Evolutionary conservation across 192 early-diverging fungal species (phyloP).

Genomic region (Podila epicladia): DNA sequence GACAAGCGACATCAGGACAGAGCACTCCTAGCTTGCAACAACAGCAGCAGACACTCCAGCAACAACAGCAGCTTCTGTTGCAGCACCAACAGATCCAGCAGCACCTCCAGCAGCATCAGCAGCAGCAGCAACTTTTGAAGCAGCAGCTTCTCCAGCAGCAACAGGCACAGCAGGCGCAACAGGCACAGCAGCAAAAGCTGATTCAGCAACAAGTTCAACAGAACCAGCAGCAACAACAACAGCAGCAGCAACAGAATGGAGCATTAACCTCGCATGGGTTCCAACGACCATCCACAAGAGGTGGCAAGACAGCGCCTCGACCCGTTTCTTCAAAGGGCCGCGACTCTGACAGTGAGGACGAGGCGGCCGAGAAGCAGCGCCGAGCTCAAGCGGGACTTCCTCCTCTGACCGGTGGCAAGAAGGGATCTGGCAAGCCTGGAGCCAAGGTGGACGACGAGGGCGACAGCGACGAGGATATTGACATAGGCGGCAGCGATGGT

Average conservation of each 20-base stretch:
- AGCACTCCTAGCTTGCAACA: conserved; percentile 15
- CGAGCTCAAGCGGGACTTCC: conserved; percentile 2
- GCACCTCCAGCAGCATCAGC: conserved; percentile 39
- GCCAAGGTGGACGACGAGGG: conserved; percentile 34
- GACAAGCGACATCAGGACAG: conserved; percentile 13
- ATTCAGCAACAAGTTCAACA: conserved; percentile 41
- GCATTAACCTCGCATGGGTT: background rate
- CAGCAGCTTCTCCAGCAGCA: conserved; percentile 40
- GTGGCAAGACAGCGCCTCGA: conserved; percentile 36
- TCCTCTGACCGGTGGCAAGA: conserved; percentile 10
- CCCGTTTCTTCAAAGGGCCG: background rate
- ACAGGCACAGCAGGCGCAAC: conserved; percentile 26
- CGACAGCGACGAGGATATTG: conserved; percentile 64
- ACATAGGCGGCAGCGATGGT: conserved; percentile 63
- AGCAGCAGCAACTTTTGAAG: conserved; percentile 39
- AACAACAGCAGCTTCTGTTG: conserved; percentile 37
- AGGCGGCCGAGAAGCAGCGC: conserved; percentile 10
- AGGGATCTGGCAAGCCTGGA: conserved; percentile 3
- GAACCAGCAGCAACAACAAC: conserved; percentile 27
- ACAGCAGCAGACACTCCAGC: conserved; percentile 27
- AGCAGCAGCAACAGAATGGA: background rate
- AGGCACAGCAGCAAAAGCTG: conserved; percentile 37
- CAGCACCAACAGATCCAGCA: conserved; percentile 45
- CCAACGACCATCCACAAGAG: conserved; percentile 12
- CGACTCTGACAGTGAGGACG: conserved; percentile 27